Base-by-base conservation (phyloP, 2,329 filamentous ascomycete species). In the Tolypocladium paradoxum region DNA sequence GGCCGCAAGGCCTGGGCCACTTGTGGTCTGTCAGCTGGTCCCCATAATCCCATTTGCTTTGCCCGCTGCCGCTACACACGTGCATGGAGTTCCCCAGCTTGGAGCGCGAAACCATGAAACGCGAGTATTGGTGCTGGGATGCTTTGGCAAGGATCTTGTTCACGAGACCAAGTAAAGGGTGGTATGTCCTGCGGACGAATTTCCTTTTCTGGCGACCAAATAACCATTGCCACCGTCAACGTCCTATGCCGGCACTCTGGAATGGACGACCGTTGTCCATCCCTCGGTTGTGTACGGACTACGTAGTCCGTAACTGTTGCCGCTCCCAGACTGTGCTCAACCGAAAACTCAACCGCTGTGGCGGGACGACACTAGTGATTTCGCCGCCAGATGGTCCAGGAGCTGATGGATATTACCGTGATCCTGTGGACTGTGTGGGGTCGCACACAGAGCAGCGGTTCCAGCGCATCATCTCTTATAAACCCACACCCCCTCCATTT, bases 341-440 rank as follows among this genome's bases (percentile, higher is more conserved):
- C 46, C 20, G 38, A 43, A 43, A 24, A 20, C n/a, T 24, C 31
- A 51, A 48, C 52, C 49, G 52, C 43, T 37, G 40, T 36, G 52
- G 49, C 52, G 52, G 52, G 38, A 48, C 52, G 35, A 34, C 33
- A 54, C 48, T 51, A 52, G 51, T 40, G 38, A 24, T 24, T 24
- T 27, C 38, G 38, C 38, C 38, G 22, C 22, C 12, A n/a, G n/a
- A n/a, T n/a, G n/a, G n/a, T n/a, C n/a, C n/a, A 27, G 12, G 22
- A 43, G 38, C 22, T 20, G 20, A 27, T 43, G 38, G 38, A 40
- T 37, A 49, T 37, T 49, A 40, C 20, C 38, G 38, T 22, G 12
- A 12, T 24, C 20, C 22, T 8, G 38, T 20, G 38, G 38, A 43
- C 38, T 27, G 22, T 43, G 38, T 43, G 38, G 38, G 38, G 38